phyloP scores from a whole-genome alignment of 2,329 filamentous ascomycete genomes.

The Dactylonectria estremocensis region DNA sequence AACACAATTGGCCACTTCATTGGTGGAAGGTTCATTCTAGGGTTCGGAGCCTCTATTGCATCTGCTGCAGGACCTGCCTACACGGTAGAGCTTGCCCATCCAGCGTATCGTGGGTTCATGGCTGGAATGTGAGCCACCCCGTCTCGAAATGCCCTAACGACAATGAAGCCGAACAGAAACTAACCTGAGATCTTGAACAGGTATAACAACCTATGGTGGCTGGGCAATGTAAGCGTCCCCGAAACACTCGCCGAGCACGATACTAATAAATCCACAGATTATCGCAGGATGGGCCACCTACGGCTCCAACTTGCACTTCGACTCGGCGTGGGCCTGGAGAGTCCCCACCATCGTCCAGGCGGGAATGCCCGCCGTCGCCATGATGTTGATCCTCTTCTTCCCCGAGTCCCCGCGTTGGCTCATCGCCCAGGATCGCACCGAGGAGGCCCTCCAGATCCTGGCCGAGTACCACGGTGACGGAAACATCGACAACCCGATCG shows the following conservation, averaged over 20 bases:
- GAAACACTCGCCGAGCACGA: too few species aligned
- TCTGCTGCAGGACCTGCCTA: slow-evolving; percentile 74
- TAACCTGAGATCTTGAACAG: background rate
- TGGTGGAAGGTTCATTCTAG: slow-evolving; percentile 67
- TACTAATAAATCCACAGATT: too few species aligned
- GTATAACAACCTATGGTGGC: slow-evolving; percentile 31
- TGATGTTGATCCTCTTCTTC: slow-evolving; percentile 22
- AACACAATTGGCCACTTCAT: slow-evolving; percentile 67
- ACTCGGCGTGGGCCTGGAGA: slow-evolving; percentile 18
- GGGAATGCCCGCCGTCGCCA: slow-evolving; percentile 12
- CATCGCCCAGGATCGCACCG: slow-evolving; percentile 47
- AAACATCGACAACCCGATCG: slow-evolving; percentile 46
- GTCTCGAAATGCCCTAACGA: background rate
- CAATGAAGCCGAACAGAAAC: background rate
- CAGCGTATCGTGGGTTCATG: slow-evolving; percentile 72
- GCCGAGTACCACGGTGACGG: slow-evolving; percentile 65
- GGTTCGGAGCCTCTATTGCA: slow-evolving; percentile 72
- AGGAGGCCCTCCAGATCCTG: slow-evolving; percentile 64
- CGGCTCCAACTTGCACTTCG: slow-evolving; percentile 51
- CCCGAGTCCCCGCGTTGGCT: slow-evolving; percentile 61
- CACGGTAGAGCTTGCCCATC: slow-evolving; percentile 74
- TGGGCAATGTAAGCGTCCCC: slow-evolving; percentile 14
- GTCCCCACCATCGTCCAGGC: slow-evolving; percentile 17
- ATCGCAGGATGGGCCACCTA: slow-evolving; percentile 61
- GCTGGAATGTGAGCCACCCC: slow-evolving; percentile 63